Conservation (phyloP, 495 filamentous ascomycete genomes). For the Hypoxylon crocopeplum region DNA sequence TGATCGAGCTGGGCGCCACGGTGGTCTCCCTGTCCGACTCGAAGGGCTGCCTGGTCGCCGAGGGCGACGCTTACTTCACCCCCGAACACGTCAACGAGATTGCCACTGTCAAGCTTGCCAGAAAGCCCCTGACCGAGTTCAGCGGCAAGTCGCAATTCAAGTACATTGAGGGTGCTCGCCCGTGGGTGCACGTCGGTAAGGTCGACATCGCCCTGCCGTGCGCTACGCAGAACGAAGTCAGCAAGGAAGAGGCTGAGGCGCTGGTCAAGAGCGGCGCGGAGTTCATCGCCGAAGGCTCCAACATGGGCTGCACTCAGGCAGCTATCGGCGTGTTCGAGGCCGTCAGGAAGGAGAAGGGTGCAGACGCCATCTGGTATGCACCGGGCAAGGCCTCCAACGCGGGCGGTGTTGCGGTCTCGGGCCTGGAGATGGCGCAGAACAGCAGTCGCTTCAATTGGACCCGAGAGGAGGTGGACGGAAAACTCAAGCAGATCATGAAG, state of each 20-base stretch:
- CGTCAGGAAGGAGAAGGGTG: conserved; percentile 70
- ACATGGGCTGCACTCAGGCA: conserved; percentile 98
- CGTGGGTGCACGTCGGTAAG: conserved; percentile 86
- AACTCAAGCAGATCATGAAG: conserved; percentile 94
- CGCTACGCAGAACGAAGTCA: conserved; percentile 98
- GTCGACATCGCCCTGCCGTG: conserved; percentile 92
- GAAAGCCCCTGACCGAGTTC: conserved; percentile 76
- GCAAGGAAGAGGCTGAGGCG: conserved; percentile 82
- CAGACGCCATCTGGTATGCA: conserved; percentile 87
- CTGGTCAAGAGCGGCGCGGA: conserved; percentile 77
- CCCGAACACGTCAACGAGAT: conserved; percentile 79
- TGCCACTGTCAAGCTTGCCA: conserved; percentile 83
- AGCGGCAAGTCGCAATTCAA: conserved; percentile 67
- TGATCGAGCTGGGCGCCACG: conserved; percentile 91
- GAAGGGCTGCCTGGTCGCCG: conserved; percentile 80
- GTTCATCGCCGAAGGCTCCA: conserved; percentile 96
- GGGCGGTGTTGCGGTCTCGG: conserved; percentile 96
- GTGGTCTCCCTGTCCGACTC: conserved; percentile 95
- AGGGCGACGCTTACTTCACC: conserved; percentile 69
- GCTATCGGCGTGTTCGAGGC: conserved; percentile 95
- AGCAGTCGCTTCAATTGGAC: conserved; percentile 85
- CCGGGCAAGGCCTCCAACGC: conserved; percentile 97
- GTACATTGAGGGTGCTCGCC: conserved; percentile 87
- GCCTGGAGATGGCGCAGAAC: conserved; percentile 99
- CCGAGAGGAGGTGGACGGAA: conserved; percentile 85